Percentiles rank a stretch among this genome's conserved stretches.
phyloP scores from a whole-genome alignment of 129 eudicot species.

The Pittosporum tobira region DNA sequence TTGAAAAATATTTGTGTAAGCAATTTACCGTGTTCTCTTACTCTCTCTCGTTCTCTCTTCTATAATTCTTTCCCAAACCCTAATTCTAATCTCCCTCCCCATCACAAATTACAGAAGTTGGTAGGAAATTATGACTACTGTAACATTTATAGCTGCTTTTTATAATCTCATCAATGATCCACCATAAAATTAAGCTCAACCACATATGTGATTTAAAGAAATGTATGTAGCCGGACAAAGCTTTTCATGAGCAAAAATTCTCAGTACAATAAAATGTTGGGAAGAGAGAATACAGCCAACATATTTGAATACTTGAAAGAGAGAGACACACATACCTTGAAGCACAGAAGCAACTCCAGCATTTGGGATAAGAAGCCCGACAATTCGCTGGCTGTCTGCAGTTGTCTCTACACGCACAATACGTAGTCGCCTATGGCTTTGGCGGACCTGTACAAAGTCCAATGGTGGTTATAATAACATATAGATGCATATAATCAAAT shows the following conservation, averaged over 20 bases:
- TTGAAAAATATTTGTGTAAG: no score
- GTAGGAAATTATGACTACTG: no score
- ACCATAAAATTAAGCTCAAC: neutral
- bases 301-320: neutral
- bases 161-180: neutral
- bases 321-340: constrained; percentile 55
- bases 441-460: constrained; percentile 50
- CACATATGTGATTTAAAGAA: neutral
- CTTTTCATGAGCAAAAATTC: neutral
- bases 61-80: no score
- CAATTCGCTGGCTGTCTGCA: constrained; percentile 72
- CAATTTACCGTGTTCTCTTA: no score
- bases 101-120: neutral
- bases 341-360: constrained; percentile 79
- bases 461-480: neutral
- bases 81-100: no score
- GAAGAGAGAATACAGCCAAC: no score
- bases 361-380: constrained; percentile 92
- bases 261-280: neutral
- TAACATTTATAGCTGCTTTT: neutral
- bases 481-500: neutral
- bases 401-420: constrained; percentile 93
- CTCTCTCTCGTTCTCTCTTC: no score
- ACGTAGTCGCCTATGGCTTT: constrained; percentile 76
- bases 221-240: neutral